Base-by-base conservation (phyloP, 768 basidiomycete species). In the Melanogaster broomeanus region DNA sequence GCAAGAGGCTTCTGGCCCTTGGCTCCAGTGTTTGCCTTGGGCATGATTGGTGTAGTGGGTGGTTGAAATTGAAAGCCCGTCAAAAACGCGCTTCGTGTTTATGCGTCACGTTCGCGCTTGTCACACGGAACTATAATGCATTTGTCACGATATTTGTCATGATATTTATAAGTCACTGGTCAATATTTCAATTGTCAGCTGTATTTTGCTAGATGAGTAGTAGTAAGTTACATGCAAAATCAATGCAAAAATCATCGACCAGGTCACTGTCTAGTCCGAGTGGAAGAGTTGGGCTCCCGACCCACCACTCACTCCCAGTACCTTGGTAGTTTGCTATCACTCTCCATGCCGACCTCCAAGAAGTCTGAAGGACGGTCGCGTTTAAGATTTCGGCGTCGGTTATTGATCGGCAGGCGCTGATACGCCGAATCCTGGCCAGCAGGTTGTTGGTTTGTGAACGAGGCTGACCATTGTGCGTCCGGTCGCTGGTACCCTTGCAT, bases 311-410 rank as follows among this genome's bases (percentile, higher is more conserved):
- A 91, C 72, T 93, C 90, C 88, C 88, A 92, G 60, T 87, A 92
- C 57, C 88, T 73, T 43, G 83, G 75, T 35, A 83, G 71, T 69
- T 92, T 90, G 58, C 65, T 75, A 24, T 87, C 86, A 48, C 71
- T 73, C 51, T 85, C 83, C 13, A 77, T 80, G 3, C 82, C 81
- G 2, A 90, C 78, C 61, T 92, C 90, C 61, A 90, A 67, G 62
- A 93, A 93, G 69, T 93, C 91, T 4, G 87, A 85, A 2, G 90
- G 90, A 41, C 90, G 75, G 27, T 93, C 91, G 9, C 90, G 79
- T 70, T 93, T 92, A 57, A 89, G 61, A 58, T 83, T 84, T 62
- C 88, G 74, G 47, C 90, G 79, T 52, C 90, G 78, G 61, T 89
- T 90, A 61, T 92, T 93, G 48, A 93, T 71, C 27, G 90, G 90